Percentiles rank a stretch among this genome's conserved stretches.
phyloP scores from a whole-genome alignment of 2,329 filamentous ascomycete species.

The Beauveria caledonica region DNA sequence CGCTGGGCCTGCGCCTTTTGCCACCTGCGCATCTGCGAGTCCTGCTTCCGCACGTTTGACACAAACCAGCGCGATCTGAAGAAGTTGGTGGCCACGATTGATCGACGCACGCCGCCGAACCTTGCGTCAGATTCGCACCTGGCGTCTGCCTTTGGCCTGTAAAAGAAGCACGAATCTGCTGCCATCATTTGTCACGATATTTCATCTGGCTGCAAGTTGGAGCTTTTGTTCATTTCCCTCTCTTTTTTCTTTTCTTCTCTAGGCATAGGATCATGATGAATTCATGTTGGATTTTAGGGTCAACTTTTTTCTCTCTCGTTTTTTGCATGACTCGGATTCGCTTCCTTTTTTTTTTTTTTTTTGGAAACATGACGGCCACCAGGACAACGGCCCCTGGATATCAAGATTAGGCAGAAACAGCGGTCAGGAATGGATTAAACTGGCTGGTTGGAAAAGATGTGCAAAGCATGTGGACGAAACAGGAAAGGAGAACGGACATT shows the following conservation, averaged over 20 bases:
- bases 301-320: too few species aligned
- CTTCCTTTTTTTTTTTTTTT: neutral
- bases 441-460: neutral
- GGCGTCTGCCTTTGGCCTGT: constrained; percentile 2
- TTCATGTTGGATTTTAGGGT: too few species aligned
- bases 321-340: too few species aligned
- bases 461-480: neutral
- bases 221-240: too few species aligned
- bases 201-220: too few species aligned
- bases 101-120: neutral
- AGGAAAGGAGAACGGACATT: neutral
- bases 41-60: constrained; percentile 36
- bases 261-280: too few species aligned
- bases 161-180: neutral
- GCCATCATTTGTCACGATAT: too few species aligned
- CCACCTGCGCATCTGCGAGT: constrained; percentile 42
- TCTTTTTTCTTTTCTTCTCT: too few species aligned
- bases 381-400: neutral
- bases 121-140: neutral
- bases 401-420: neutral
- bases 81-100: constrained; percentile 29
- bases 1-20: constrained; percentile 44
- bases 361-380: neutral
- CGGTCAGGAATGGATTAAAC: neutral
- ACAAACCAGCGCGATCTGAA: constrained; percentile 34